phyloP scores from a whole-genome alignment of 2,329 filamentous ascomycete genomes.

The Monosporascus sp. region DNA sequence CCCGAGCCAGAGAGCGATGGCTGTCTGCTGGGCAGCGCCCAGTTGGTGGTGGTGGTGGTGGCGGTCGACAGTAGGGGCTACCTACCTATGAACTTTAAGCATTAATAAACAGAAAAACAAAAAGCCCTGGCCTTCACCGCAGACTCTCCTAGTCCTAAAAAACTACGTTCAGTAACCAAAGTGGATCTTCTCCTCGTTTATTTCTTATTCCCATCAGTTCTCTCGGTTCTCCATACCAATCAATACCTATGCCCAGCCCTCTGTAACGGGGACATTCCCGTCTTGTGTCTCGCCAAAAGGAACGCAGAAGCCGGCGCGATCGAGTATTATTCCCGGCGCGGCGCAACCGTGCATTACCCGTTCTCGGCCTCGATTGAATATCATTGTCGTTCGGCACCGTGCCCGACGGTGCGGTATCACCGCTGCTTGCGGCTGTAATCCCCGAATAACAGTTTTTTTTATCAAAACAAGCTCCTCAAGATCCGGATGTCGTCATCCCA shows the following conservation, averaged over 20 bases:
- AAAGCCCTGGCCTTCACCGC: background rate
- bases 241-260: background rate
- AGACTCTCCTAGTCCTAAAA: background rate
- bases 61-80: too few relatives aligned
- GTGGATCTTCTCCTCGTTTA: background rate
- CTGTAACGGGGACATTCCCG: background rate
- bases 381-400: background rate
- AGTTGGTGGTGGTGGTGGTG: too few relatives aligned
- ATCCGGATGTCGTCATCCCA: conserved; percentile 25
- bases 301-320: background rate
- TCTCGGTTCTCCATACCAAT: too few relatives aligned
- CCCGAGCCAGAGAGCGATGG: background rate
- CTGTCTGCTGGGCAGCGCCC: too few relatives aligned
- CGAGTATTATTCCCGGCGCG: background rate
- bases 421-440: background rate
- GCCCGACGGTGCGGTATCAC: background rate
- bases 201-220: background rate
- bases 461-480: background rate
- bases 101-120: too few relatives aligned
- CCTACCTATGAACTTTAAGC: too few relatives aligned
- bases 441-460: background rate
- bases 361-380: background rate
- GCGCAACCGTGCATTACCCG: background rate
- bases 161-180: background rate
- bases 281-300: background rate